Conservation (phyloP, 1,284 basidiomycete genomes). For the Ustilago shanxiensis region DNA sequence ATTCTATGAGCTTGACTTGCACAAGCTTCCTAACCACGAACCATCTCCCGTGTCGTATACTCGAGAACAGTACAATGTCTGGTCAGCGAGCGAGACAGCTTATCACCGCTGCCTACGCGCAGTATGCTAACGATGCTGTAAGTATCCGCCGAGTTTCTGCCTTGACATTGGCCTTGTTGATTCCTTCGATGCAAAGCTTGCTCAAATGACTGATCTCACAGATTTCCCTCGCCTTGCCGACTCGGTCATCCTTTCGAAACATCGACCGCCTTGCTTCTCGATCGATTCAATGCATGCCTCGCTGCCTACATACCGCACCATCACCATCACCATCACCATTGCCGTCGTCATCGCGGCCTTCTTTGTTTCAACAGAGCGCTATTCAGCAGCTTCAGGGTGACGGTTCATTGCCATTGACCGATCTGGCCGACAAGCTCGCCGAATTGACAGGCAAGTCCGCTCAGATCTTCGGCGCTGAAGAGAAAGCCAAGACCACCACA, state of each 20-base stretch:
- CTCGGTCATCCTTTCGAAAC: conserved; percentile 11
- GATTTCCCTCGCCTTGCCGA: conserved; percentile 29
- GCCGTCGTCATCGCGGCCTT: neutral
- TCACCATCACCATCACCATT: neutral
- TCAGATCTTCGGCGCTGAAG: conserved; percentile 47
- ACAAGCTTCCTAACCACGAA: neutral
- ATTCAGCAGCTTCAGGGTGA: conserved; percentile 51
- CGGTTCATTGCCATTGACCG: conserved; percentile 35
- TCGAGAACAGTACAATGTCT: conserved; percentile 28
- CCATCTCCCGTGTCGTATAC: conserved; percentile 5
- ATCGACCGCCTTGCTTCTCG: neutral
- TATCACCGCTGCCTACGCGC: conserved; percentile 52
- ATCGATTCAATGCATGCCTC: neutral
- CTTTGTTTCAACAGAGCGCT: conserved; percentile 34
- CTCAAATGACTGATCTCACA: conserved; percentile 48
- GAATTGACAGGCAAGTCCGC: conserved; percentile 42
- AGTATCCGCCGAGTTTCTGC: conserved; percentile 10
- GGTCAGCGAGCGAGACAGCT: conserved; percentile 52
- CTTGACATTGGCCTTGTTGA: neutral
- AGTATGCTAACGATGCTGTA: conserved; percentile 54
- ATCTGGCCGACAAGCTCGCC: conserved; percentile 50
- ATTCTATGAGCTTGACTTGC: neutral
- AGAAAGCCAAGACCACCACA: conserved; percentile 42
- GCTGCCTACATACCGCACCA: neutral
- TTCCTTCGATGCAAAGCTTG: conserved; percentile 17